Conservation (phyloP, 306 rosid species). For the Glycine tomentella region DNA sequence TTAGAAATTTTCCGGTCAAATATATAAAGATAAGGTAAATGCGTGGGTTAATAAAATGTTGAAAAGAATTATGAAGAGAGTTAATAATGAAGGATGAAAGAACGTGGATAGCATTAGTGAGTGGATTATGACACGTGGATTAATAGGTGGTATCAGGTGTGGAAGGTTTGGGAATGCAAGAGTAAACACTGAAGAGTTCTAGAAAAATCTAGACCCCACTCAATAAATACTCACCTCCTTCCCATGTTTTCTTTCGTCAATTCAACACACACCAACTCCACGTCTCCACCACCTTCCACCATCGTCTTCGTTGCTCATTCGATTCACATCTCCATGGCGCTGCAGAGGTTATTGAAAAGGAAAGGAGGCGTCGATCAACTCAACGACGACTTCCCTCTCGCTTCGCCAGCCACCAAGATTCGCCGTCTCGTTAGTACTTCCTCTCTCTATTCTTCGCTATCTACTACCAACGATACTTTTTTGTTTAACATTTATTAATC, state of each 20-base stretch:
- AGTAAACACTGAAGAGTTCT: slow-evolving; percentile 17
- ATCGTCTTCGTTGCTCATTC: background rate
- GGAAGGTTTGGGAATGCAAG: slow-evolving; percentile 16
- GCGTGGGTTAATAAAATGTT: too few species aligned
- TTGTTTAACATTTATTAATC: too few species aligned
- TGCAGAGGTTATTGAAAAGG: slow-evolving; percentile 57
- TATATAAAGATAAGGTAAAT: too few species aligned
- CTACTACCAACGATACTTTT: background rate
- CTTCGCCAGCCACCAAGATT: slow-evolving; percentile 85
- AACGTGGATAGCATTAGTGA: too few species aligned
- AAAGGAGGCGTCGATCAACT: slow-evolving; percentile 58
- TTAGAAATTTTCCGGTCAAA: too few species aligned
- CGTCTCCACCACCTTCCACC: background rate
- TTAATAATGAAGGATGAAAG: too few species aligned
- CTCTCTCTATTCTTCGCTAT: slow-evolving; percentile 1
- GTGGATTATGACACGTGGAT: slow-evolving; percentile 9
- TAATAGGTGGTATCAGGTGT: background rate
- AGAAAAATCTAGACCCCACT: slow-evolving; percentile 48
- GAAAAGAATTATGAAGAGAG: too few species aligned
- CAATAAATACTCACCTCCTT: background rate
- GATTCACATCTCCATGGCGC: slow-evolving; percentile 8
- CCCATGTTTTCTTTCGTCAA: too few species aligned
- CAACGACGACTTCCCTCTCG: slow-evolving; percentile 68
- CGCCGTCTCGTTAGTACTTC: slow-evolving; percentile 74
- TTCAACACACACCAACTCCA: background rate